A percentile compares a stretch with the other conserved stretches of the same genome.
Evolutionary conservation across 2,329 filamentous ascomycete genomes (phyloP).

Genomic region (Pseudopithomyces chartarum): DNA sequence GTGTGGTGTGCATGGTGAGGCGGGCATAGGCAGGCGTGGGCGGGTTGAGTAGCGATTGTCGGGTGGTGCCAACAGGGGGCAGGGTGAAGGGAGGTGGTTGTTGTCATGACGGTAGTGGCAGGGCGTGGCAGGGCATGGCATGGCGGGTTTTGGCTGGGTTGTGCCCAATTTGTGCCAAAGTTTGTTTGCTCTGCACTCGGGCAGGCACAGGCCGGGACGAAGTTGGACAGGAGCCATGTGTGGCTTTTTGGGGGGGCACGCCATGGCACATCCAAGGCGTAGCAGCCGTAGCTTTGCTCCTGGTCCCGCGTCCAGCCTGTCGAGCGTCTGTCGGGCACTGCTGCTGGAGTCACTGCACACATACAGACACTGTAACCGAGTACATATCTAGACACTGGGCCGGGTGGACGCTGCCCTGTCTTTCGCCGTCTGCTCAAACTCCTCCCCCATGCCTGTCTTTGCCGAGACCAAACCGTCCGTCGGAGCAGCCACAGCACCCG

Average conservation of each 20-base stretch:
- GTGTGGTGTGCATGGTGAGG: background rate
- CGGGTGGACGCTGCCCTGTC: background rate
- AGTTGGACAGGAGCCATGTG: background rate
- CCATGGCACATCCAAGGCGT: background rate
- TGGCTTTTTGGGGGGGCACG: background rate
- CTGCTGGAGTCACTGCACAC: background rate
- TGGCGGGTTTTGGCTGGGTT: background rate
- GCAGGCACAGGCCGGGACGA: background rate
- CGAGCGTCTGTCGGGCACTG: no score
- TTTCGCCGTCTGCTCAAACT: background rate
- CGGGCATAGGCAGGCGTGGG: background rate
- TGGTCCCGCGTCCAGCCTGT: no score
- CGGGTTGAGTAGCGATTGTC: background rate
- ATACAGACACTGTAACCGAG: background rate
- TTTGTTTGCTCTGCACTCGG: slow-evolving; percentile 1
- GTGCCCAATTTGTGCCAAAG: slow-evolving; percentile 1
- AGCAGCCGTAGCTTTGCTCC: background rate
- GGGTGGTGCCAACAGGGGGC: no score
- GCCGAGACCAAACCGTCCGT: slow-evolving; percentile 14
- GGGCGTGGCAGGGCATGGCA: background rate
- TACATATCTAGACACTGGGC: background rate
- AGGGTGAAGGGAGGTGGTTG: no score
- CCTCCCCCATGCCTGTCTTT: slow-evolving; percentile 1
- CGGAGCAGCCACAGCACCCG: slow-evolving; percentile 2
- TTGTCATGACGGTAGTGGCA: no score